A percentile compares a stretch with the other conserved stretches of the same genome.
Conservation (phyloP, 345 rosid genomes). For the Eucalyptus regnans region DNA sequence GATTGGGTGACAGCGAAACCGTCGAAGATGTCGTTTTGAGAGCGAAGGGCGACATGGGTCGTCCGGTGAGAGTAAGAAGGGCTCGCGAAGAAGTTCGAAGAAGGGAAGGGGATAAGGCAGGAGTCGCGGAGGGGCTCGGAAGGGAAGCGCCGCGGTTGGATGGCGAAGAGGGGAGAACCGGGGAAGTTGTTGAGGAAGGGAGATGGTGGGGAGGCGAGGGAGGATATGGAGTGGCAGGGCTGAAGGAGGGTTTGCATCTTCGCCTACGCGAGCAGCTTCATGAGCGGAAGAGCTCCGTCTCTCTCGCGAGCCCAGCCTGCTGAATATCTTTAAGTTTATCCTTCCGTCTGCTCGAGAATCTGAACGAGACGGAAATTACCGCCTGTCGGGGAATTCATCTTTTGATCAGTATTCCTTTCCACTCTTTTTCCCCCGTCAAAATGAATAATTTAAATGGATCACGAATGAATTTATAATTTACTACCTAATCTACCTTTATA, state of each 20-base stretch:
- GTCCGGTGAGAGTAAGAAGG: not conserved
- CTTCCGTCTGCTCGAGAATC: not conserved
- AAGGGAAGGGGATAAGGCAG: not conserved
- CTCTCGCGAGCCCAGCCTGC: not conserved
- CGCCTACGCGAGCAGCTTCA: not conserved
- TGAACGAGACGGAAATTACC: not conserved
- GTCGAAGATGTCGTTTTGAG: not conserved
- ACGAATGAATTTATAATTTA: too few species aligned
- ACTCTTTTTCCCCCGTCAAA: too few species aligned
- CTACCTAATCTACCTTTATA: rapidly evolving
- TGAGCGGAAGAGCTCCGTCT: not conserved
- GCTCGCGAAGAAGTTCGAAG: not conserved
- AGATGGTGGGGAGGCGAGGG: not conserved
- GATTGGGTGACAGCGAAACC: not conserved
- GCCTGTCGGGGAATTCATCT: not conserved
- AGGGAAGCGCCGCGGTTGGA: not conserved
- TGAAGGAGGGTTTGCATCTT: not conserved
- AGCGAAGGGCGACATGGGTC: not conserved
- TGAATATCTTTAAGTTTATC: not conserved
- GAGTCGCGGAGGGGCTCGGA: not conserved
- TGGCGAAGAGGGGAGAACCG: not conserved
- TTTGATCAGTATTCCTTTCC: not conserved
- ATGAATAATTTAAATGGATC: too few species aligned
- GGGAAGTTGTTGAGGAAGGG: not conserved
- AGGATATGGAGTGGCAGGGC: not conserved